phyloP scores from a whole-genome alignment of 176 grass and related monocot species.

The Ensete glaucum region DNA sequence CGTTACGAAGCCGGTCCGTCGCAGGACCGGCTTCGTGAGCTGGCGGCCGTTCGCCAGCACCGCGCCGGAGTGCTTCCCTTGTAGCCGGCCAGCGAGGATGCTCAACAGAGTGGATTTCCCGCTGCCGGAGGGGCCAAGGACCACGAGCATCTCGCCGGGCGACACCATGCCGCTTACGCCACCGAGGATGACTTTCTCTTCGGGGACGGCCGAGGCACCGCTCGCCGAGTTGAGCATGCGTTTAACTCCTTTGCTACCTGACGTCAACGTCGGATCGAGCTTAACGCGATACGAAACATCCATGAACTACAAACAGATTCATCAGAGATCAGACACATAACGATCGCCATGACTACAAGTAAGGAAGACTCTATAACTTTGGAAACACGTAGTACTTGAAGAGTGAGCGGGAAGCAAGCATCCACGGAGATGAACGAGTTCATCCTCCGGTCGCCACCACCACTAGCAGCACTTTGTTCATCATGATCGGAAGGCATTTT shows the following conservation, averaged over 20 bases:
- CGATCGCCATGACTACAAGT: not conserved
- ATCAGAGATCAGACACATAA: not conserved
- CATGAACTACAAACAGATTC: slow-evolving; percentile 50
- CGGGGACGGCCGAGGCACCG: not conserved
- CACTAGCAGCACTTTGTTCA: not conserved
- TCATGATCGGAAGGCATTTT: not conserved
- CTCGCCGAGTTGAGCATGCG: slow-evolving; percentile 35
- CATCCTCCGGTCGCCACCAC: slow-evolving; percentile 30
- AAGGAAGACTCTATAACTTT: not conserved
- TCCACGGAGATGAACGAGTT: slow-evolving; percentile 51
- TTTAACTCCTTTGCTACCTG: not conserved
- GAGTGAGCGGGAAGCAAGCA: slow-evolving; percentile 50
- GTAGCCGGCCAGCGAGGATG: slow-evolving; percentile 53
- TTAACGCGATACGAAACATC: slow-evolving; percentile 66
- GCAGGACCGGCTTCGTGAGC: slow-evolving; percentile 25
- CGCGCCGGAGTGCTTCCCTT: slow-evolving; percentile 18
- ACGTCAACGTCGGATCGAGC: slow-evolving; percentile 13
- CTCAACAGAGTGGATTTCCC: slow-evolving; percentile 88
- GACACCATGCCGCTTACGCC: slow-evolving; percentile 50
- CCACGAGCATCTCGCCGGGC: slow-evolving; percentile 57
- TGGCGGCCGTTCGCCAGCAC: slow-evolving; percentile 35
- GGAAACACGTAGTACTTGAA: slow-evolving; percentile 34
- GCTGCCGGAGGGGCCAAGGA: slow-evolving; percentile 84
- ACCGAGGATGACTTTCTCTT: slow-evolving; percentile 50
- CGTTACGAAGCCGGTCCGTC: slow-evolving; percentile 66